Conservation (phyloP, 2,329 filamentous ascomycete genomes). For the Phaeosphaeria sp. region DNA sequence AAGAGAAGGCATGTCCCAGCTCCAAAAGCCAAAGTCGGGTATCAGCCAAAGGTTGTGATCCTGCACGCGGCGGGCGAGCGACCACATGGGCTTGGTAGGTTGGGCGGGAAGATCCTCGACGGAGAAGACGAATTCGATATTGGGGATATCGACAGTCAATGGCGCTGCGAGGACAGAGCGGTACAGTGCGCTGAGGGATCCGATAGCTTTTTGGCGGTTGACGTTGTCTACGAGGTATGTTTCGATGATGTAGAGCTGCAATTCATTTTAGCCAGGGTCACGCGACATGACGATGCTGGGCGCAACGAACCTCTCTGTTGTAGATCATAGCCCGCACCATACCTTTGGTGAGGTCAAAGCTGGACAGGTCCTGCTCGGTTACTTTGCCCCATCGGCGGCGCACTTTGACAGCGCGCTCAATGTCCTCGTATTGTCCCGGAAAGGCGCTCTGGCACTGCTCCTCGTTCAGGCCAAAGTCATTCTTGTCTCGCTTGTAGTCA, state of each 20-base stretch:
- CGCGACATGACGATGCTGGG: background rate
- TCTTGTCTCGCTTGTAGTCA: slow-evolving; percentile 33
- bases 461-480: slow-evolving; percentile 39
- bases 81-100: slow-evolving; percentile 38
- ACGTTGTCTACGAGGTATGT: slow-evolving; percentile 43
- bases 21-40: slow-evolving; percentile 45
- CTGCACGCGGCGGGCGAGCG: slow-evolving; percentile 38
- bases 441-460: slow-evolving; percentile 41
- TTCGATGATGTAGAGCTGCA: slow-evolving; percentile 40
- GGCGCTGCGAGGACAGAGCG: slow-evolving; percentile 36
- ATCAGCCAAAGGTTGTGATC: slow-evolving; percentile 45
- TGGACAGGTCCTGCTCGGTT: slow-evolving; percentile 31
- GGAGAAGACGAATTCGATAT: slow-evolving; percentile 43
- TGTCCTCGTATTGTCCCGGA: slow-evolving; percentile 40
- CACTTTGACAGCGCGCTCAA: slow-evolving; percentile 34
- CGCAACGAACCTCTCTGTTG: slow-evolving; percentile 32
- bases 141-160: slow-evolving; percentile 30
- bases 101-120: slow-evolving; percentile 43
- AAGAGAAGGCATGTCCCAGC: slow-evolving; percentile 42
- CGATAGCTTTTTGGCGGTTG: slow-evolving; percentile 42
- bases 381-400: slow-evolving; percentile 32
- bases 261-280: slow-evolving; percentile 7
- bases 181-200: slow-evolving; percentile 36
- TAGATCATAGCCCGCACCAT: slow-evolving; percentile 43
- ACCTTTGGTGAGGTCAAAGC: slow-evolving; percentile 39